Evolutionary conservation across 768 basidiomycete genomes (phyloP), one percentile per base, ranked within the genome.

Genomic region (Hemileccinum impolitum): DNA sequence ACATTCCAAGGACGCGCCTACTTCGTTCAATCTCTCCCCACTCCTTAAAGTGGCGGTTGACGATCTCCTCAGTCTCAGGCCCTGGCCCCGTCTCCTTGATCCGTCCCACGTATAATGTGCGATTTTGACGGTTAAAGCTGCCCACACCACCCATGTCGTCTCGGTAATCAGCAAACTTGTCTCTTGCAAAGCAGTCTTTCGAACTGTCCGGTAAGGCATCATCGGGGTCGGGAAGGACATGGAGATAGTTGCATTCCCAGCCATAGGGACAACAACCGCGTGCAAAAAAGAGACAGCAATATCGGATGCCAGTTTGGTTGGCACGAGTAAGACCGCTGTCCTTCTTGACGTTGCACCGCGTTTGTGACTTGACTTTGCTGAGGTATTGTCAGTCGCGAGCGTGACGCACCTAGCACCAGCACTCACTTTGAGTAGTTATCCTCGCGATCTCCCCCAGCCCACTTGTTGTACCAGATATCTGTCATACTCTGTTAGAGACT

Each of bases 61-160:
- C 84, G 21, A 94, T 84, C 63, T 93, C 90, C 70, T 97, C 92
- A 11, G 92, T 94, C 70, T 98, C 95, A 15, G 77, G 75, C 23
- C 94, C 91, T 34, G 75, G 82, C 0, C 91, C 90, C 0, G 87
- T 90, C 74, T 96, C 94, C 65, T 90, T 89, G 57, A 99, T 94
- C 47, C 92, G 78, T 3, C 95, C 95, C 39, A 99, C 81, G 65
- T 99, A 99, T 14, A 99, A 65, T 34, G 96, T 98, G 51, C 95
- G 74, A 66, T 99, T 99, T 67, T 92, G 87, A 34, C 94, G 73
- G 60, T 87, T 89, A 72, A 98, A 98, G 51, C 90, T 93, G 12
- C 96, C 96, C 26, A 98, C 95, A 70, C 96, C 96, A 59, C 96
- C 96, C 96, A 99, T 98, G 66, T 99, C 96, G 65, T 99, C 96